Percentiles rank a stretch among this genome's conserved stretches.
Evolutionary conservation across 306 rosid genomes (phyloP).

Genomic region (Rosa lucieae): DNA sequence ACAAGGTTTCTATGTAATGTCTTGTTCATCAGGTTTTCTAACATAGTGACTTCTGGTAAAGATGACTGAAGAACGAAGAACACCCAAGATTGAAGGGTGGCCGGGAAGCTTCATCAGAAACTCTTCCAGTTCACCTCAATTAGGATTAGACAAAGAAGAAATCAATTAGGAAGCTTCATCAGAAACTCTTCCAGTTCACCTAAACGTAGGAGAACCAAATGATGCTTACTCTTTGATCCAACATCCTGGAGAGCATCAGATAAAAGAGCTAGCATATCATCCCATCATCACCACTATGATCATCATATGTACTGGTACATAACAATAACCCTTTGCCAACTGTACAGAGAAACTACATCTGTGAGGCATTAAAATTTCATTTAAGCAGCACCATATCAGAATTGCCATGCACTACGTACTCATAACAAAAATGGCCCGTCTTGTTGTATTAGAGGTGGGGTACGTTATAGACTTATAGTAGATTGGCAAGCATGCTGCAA

Average conservation of each 20-base stretch:
- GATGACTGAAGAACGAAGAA: slow-evolving; percentile 50
- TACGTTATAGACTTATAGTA: not conserved
- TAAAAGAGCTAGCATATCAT: slow-evolving; percentile 26
- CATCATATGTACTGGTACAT: slow-evolving; percentile 37
- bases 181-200: slow-evolving; percentile 43
- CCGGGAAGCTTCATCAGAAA: slow-evolving; percentile 22
- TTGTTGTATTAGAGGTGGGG: slow-evolving; percentile 27
- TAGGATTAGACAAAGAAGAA: slow-evolving; percentile 40
- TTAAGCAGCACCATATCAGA: slow-evolving; percentile 16
- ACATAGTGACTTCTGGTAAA: slow-evolving; percentile 22
- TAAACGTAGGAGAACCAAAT: slow-evolving; percentile 34
- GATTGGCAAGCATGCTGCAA: slow-evolving; percentile 32
- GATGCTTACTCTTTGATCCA: slow-evolving; percentile 38
- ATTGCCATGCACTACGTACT: slow-evolving; percentile 27
- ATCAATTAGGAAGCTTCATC: slow-evolving; percentile 24
- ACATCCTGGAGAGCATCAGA: slow-evolving; percentile 13
- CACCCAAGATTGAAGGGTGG: slow-evolving; percentile 34
- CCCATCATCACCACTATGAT: slow-evolving; percentile 30
- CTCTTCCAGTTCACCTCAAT: slow-evolving; percentile 44
- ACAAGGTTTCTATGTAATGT: no score
- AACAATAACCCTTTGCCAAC: slow-evolving; percentile 38
- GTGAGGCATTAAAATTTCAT: slow-evolving; percentile 34
- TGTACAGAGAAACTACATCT: not conserved
- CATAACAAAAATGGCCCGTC: slow-evolving; percentile 53
- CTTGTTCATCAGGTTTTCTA: no score